Conservation (phyloP, 495 filamentous ascomycete genomes). For the Hypoxylon perforatum region DNA sequence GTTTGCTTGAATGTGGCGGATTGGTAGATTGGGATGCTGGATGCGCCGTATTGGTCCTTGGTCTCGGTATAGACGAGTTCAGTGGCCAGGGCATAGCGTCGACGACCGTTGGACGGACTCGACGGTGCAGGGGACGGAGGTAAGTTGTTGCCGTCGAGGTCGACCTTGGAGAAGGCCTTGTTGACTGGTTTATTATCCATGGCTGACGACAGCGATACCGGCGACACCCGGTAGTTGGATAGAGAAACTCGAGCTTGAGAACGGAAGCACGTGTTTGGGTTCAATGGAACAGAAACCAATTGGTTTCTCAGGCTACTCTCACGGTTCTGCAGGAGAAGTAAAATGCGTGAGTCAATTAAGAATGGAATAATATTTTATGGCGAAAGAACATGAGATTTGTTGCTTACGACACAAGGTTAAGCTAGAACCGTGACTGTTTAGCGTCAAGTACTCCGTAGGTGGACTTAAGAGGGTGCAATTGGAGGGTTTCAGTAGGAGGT, state of each 20-base stretch:
- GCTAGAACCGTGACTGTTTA: conserved; percentile 37
- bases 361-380: neutral
- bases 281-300: conserved; percentile 7
- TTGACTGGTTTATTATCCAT: conserved; percentile 55
- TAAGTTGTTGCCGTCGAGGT: conserved; percentile 88
- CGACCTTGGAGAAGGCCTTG: conserved; percentile 78
- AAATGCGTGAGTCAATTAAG: conserved; percentile 25
- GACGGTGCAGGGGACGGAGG: conserved; percentile 96
- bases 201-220: conserved; percentile 23
- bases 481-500: neutral
- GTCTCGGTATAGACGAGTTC: conserved; percentile 96
- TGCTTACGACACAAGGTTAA: conserved; percentile 12
- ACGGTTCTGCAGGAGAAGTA: neutral
- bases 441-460: conserved; percentile 14
- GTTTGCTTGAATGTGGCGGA: conserved; percentile 97
- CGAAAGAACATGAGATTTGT: conserved; percentile 8
- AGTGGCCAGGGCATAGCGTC: conserved; percentile 89
- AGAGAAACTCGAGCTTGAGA: conserved; percentile 3
- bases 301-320: conserved; percentile 4
- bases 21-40: conserved; percentile 97
- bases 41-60: conserved; percentile 94
- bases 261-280: neutral
- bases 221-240: conserved; percentile 10
- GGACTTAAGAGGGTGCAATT: too few relatives aligned
- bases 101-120: conserved; percentile 81